Percentiles rank a stretch among this genome's conserved stretches.
phyloP scores from a whole-genome alignment of 2,329 filamentous ascomycete species.

The Diaporthe citrichinensis region DNA sequence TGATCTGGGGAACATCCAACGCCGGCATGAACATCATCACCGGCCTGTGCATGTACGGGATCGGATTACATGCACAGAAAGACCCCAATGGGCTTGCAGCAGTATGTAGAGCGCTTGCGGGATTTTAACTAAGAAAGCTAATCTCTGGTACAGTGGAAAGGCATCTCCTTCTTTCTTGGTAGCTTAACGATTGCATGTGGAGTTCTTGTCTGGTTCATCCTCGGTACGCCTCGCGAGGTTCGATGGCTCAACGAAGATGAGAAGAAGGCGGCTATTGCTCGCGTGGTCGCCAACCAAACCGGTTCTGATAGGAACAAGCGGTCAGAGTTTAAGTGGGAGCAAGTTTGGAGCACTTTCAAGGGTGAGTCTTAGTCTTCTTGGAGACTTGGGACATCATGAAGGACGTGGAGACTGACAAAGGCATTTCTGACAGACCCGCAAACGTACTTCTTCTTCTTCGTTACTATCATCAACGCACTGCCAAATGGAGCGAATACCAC shows the following conservation, averaged over 20 bases:
- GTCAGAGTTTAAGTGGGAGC: constrained; percentile 47
- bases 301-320: constrained; percentile 48
- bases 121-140: background rate
- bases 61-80: constrained; percentile 43
- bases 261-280: constrained; percentile 49
- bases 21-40: constrained; percentile 51
- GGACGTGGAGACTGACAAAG: background rate
- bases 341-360: constrained; percentile 48
- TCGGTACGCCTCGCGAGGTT: constrained; percentile 51
- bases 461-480: constrained; percentile 51
- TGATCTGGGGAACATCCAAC: constrained; percentile 52
- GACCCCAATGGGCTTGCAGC: constrained; percentile 11
- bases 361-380: constrained; percentile 30
- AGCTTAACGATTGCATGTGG: constrained; percentile 46
- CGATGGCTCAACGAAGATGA: constrained; percentile 50
- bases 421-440: constrained; percentile 45
- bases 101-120: background rate
- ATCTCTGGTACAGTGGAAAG: constrained; percentile 44
- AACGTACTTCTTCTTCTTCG: constrained; percentile 54
- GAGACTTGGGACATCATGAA: background rate
- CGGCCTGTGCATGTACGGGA: constrained; percentile 49
- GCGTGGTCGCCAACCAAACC: constrained; percentile 48
- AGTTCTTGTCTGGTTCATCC: constrained; percentile 47
- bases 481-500: constrained; percentile 53
- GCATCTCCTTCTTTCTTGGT: constrained; percentile 50